These are phyloP conservation scores for Lactarius quietus DNA, from an alignment of 768 basidiomycete genomes.

Conservation along the genomic window DNA sequence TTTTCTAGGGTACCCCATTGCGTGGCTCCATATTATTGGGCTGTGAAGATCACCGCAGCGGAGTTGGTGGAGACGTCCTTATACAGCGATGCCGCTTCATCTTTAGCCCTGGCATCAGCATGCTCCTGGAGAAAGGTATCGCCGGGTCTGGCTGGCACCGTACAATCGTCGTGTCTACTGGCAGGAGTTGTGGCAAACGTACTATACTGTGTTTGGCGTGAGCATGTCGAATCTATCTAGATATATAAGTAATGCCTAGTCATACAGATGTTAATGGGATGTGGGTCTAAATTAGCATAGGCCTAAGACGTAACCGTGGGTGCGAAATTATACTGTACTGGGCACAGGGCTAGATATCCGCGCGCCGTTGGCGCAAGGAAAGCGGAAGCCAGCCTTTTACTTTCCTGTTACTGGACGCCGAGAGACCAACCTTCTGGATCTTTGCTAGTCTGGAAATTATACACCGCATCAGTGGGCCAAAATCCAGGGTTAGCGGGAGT, in stretches of 20 bases:
- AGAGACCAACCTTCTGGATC: slow-evolving; percentile 26
- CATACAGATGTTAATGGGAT: slow-evolving; percentile 20
- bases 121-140: background rate
- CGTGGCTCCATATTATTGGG: slow-evolving; percentile 12
- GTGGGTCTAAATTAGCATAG: slow-evolving; percentile 15
- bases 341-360: slow-evolving; percentile 1
- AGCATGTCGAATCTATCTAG: background rate
- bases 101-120: background rate
- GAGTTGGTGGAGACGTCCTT: background rate
- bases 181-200: background rate
- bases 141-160: background rate
- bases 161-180: background rate
- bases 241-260: slow-evolving; percentile 21
- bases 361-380: slow-evolving; percentile 8
- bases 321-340: background rate
- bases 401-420: slow-evolving; percentile 15
- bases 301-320: background rate
- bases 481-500: slow-evolving; percentile 19
- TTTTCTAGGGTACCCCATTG: background rate
- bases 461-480: background rate
- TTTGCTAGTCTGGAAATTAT: slow-evolving; percentile 38
- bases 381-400: slow-evolving; percentile 10
- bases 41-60: background rate
- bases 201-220: background rate
- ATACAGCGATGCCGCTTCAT: background rate